Conservation (phyloP, 2,329 filamentous ascomycete species). For the Teratosphaeria epicoccoides region DNA sequence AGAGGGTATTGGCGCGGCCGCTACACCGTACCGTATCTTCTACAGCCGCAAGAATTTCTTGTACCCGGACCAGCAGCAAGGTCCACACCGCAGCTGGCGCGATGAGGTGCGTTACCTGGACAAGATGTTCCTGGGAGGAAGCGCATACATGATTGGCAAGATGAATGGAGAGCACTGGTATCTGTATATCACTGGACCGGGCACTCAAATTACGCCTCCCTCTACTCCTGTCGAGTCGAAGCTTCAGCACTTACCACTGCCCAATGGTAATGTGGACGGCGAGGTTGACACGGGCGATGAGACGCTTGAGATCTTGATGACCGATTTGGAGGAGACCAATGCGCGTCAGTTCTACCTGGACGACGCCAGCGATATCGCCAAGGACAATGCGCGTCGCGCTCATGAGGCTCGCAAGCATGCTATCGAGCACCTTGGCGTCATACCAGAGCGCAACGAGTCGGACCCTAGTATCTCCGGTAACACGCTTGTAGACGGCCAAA, state of each 20-base stretch:
- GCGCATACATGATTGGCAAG: conserved; percentile 98
- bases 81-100: conserved; percentile 94
- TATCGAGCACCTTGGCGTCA: conserved; percentile 48
- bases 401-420: conserved; percentile 52
- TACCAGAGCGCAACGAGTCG: conserved; percentile 41
- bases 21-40: conserved; percentile 89
- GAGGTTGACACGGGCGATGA: conserved; percentile 47
- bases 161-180: conserved; percentile 99
- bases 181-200: conserved; percentile 86
- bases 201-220: conserved; percentile 68
- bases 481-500: conserved; percentile 23
- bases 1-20: conserved; percentile 60
- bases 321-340: conserved; percentile 55
- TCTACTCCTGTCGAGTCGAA: conserved; percentile 55
- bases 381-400: conserved; percentile 61
- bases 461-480: conserved; percentile 27
- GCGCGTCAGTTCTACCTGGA: conserved; percentile 61
- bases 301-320: conserved; percentile 62
- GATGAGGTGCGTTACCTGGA: conserved; percentile 91
- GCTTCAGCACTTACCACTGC: conserved; percentile 48
- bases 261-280: conserved; percentile 40
- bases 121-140: conserved; percentile 80
- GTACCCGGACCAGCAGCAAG: conserved; percentile 86
- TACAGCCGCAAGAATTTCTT: conserved; percentile 99
- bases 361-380: conserved; percentile 81